Conservation (phyloP, 805 yeast species). For the Pichia eremophila region DNA sequence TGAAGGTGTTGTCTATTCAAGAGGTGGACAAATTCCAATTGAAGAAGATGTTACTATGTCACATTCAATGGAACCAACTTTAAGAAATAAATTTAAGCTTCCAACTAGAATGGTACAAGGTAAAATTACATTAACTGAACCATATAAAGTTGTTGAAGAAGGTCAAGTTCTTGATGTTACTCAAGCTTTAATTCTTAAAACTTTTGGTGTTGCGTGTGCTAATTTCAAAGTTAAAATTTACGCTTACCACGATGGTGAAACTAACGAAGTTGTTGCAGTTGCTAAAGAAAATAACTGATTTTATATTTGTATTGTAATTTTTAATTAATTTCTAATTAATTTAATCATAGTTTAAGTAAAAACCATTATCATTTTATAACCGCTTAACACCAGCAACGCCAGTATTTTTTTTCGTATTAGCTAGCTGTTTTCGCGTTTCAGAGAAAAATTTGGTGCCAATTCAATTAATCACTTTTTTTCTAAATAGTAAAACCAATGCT, state of each 20-base stretch:
- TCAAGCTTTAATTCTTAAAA: conserved; percentile 86
- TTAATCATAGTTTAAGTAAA: too few species aligned
- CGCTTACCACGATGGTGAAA: conserved; percentile 70
- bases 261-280: conserved; percentile 18
- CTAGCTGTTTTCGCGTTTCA: too few species aligned
- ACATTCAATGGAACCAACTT: conserved; percentile 88
- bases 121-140: conserved; percentile 67
- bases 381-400: too few species aligned
- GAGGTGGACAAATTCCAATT: conserved; percentile 84
- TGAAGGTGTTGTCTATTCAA: conserved; percentile 82
- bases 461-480: too few species aligned
- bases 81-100: conserved; percentile 80
- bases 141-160: conserved; percentile 68
- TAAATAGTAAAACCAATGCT: too few species aligned
- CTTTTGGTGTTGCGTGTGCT: conserved; percentile 91
- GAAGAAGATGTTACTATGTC: conserved; percentile 97
- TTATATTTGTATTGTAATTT: background rate
- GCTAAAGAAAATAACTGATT: conserved; percentile 4
- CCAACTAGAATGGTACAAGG: conserved; percentile 90
- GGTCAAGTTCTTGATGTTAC: conserved; percentile 81
- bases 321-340: too few species aligned
- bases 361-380: too few species aligned
- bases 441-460: too few species aligned
- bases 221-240: conserved; percentile 75
- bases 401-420: too few species aligned